Evolutionary conservation across 2,329 filamentous ascomycete genomes (phyloP).

Genomic region (Talaromyces sp.): DNA sequence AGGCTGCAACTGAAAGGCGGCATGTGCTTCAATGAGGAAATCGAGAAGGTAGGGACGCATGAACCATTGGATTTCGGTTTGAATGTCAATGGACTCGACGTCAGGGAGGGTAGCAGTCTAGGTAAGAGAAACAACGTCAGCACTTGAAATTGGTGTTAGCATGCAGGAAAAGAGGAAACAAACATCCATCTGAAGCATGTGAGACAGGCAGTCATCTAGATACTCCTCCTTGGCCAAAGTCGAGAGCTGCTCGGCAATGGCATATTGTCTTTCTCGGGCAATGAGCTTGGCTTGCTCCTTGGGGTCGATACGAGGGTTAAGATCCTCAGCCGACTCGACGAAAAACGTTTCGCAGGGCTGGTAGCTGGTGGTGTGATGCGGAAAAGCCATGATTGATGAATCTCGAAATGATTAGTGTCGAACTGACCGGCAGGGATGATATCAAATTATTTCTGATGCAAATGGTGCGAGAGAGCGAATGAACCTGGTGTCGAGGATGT

Average conservation of each 20-base stretch:
- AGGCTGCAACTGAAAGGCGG: slow-evolving; percentile 86
- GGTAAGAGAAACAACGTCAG: slow-evolving; percentile 12
- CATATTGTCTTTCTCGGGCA: slow-evolving; percentile 77
- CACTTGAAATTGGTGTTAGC: not conserved
- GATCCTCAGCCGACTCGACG: slow-evolving; percentile 57
- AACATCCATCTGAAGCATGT: slow-evolving; percentile 92
- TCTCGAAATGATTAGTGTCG: slow-evolving; percentile 9
- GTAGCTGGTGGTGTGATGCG: slow-evolving; percentile 49
- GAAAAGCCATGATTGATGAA: slow-evolving; percentile 51
- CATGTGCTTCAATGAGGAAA: slow-evolving; percentile 95
- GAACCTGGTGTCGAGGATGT: slow-evolving; percentile 36
- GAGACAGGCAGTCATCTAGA: slow-evolving; percentile 85
- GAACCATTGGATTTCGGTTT: slow-evolving; percentile 99
- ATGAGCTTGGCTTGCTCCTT: slow-evolving; percentile 74
- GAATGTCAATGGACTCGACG: slow-evolving; percentile 96
- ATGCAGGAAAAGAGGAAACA: slow-evolving; percentile 18
- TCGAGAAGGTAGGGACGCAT: slow-evolving; percentile 98
- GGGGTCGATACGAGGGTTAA: slow-evolving; percentile 55
- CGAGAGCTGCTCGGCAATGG: slow-evolving; percentile 84
- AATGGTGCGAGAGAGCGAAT: slow-evolving; percentile 36
- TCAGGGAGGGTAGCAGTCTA: slow-evolving; percentile 85
- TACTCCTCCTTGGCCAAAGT: slow-evolving; percentile 83
- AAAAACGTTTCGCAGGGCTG: slow-evolving; percentile 67
- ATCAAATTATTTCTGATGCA: slow-evolving; percentile 22
- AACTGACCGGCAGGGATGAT: slow-evolving; percentile 19